Base-by-base conservation (phyloP, 345 rosid species). In the Diplotaxis tenuifolia region DNA sequence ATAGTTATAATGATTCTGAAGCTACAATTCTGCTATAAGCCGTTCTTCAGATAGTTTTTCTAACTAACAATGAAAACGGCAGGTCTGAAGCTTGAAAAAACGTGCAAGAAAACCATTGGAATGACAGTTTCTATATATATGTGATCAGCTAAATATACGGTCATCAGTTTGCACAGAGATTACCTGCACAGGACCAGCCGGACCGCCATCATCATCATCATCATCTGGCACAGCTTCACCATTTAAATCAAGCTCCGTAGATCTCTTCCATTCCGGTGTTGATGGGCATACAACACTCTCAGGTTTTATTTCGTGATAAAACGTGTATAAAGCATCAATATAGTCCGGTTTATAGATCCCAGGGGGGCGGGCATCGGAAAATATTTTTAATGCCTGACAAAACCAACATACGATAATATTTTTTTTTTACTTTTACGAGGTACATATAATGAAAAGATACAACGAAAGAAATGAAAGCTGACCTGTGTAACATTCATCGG, bases 181-280 rank as follows among this genome's bases (percentile, higher is more conserved):
- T 68, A 68, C 82, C 49, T 74, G 79, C 50, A 55, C 74, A 78
- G 76, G 63, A 58, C 53, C 68, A 73, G 73, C 71, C 65, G 68
- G 34, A 68, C 63, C 77, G 12, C 70, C 78, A 78, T 68, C 81
- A 32, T 73, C 81, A 63, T 78, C 81, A 68, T 78, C 81, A 55
- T 78, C 81, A 49, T 78, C 75, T 73, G 78, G 75, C 52, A 72
- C 76, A 31, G 97, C 98, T 89, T 96, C 97, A 72, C 99, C 99
- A 76, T 96, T 92, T 71, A 96, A 89, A 91, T 92, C 99, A 59
- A 96, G 85, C 61, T 87, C 99, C 16, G 91, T 83, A 77, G 97
- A 86, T 67, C 93, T 84, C 81, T 96, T 96, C 99, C 99, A 96
- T 74, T 96, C 99, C 19, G 98, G 99, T 77, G 92, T 92, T 70